These are phyloP conservation scores for Yamadazyma buinensis DNA, from an alignment of 1,139 yeast species.

Conservation along the genomic window DNA sequence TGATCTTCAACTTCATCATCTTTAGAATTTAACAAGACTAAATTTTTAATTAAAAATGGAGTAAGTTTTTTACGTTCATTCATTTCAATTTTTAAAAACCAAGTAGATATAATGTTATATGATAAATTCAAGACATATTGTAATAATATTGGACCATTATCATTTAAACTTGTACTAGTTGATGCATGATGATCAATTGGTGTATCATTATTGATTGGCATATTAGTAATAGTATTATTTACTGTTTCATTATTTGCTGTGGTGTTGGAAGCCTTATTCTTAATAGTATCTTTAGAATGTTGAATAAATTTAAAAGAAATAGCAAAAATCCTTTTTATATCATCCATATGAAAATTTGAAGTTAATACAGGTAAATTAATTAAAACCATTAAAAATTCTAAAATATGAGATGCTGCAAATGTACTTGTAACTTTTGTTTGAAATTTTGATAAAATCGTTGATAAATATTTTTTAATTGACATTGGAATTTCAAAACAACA, in stretches of 20 bases:
- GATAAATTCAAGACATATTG: conserved; percentile 64
- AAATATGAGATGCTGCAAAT: conserved; percentile 66
- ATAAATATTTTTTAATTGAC: conserved; percentile 65
- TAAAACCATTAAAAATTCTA: conserved; percentile 69
- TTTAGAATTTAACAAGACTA: conserved; percentile 38
- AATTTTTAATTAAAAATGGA: conserved; percentile 58
- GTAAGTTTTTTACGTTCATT: conserved; percentile 57
- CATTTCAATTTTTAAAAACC: conserved; percentile 67
- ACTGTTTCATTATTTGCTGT: conserved; percentile 5
- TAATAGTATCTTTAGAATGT: conserved; percentile 53
- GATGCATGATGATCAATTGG: conserved; percentile 44
- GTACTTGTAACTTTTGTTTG: conserved; percentile 74
- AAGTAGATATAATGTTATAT: conserved; percentile 62
- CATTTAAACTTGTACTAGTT: conserved; percentile 31
- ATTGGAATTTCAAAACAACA: conserved; percentile 80
- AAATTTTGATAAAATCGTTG: conserved; percentile 61
- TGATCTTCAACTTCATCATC: conserved; percentile 40
- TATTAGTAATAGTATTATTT: conserved; percentile 7
- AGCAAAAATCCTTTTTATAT: conserved; percentile 76
- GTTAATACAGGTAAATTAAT: conserved; percentile 66
- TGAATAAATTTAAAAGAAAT: conserved; percentile 79
- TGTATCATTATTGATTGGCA: neutral
- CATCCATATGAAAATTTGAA: conserved; percentile 71
- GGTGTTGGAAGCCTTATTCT: conserved; percentile 12
- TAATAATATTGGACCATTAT: conserved; percentile 46